Evolutionary conservation across 352 stramenopile species (phyloP), one percentile per base, ranked within the genome.

Genomic region (Phytopythium ostracodes): DNA sequence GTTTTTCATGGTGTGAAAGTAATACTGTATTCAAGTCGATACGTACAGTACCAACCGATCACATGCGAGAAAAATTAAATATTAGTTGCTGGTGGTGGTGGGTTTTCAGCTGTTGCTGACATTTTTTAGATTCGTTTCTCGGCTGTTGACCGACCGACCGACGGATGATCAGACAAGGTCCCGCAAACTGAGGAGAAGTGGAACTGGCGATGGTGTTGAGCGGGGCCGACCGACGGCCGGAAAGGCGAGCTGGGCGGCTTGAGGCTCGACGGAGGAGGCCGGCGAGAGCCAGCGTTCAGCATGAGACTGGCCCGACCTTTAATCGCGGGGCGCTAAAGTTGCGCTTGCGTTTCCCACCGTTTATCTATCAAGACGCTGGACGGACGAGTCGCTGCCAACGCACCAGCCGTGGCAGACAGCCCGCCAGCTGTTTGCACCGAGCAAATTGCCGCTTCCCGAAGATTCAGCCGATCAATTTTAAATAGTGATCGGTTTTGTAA

Each of bases 151-250:
- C 22, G 22, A 18, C 33, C 44, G 42, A 25, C 22, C 42, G 10
- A n/a, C 18, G 15, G 20, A 22, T 27, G n/a, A 24, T 29, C 20
- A 20, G 42, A 25, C 31, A 9, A 31, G 38, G 38, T 44, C 9
- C 44, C 6, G 9, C 22, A 27, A 31, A 22, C 22, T 31, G 22
- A 8, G 11, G 44, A 18, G 10, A 22, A 25, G 18, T 38, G 38
- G 38, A 44, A 44, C 38, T 51, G 11, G 31, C 24, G 22, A 35
- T 52, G 46, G 35, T 33, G 46, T 52, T 52, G 46, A 52, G 46
- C 46, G 24, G 46, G 46, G 46, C 24, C 46, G 46, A 20, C 22
- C 25, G n/a, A 25, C 42, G 42, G 18, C 20, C 42, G 42, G 20
- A 17, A 49, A 49, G 42, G 42, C 20, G n/a, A 47, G 9, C 31